Percentiles rank a stretch among this genome's conserved stretches.
Evolutionary conservation across 306 rosid species (phyloP).

Genomic region (Inga laurina): DNA sequence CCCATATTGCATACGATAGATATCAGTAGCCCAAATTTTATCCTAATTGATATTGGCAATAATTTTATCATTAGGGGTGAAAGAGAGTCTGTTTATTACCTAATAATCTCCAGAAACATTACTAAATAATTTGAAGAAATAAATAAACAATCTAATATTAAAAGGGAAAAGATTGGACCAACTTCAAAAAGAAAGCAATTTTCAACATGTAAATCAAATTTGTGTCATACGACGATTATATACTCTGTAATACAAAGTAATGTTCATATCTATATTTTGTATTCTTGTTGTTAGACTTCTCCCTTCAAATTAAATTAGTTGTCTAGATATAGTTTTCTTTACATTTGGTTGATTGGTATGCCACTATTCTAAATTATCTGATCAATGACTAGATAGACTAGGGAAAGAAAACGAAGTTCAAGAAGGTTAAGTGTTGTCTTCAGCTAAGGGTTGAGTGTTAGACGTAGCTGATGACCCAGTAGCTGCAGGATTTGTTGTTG

Average conservation of each 20-base stretch:
- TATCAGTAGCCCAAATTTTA: neutral
- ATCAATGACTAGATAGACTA: neutral
- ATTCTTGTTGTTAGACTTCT: neutral
- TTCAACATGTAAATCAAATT: neutral
- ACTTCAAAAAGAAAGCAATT: no score
- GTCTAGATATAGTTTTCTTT: neutral
- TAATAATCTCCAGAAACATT: neutral
- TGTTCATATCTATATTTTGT: neutral
- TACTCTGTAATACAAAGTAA: neutral
- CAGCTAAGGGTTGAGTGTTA: neutral
- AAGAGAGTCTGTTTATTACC: no score
- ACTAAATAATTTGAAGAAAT: neutral
- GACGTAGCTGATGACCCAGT: conserved; percentile 21
- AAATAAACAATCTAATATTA: no score
- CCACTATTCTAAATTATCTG: neutral
- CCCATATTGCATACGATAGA: no score
- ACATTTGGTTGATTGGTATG: conserved; percentile 1
- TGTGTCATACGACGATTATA: neutral
- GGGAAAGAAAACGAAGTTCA: conserved; percentile 23
- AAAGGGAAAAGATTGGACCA: no score
- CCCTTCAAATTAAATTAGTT: neutral
- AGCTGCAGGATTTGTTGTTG: conserved; percentile 6
- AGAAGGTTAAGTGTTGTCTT: conserved; percentile 35
- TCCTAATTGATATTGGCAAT: neutral
- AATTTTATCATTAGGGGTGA: no score